Evolutionary conservation across 2,329 filamentous ascomycete genomes (phyloP).

Genomic region (Escovopsis weberi): DNA sequence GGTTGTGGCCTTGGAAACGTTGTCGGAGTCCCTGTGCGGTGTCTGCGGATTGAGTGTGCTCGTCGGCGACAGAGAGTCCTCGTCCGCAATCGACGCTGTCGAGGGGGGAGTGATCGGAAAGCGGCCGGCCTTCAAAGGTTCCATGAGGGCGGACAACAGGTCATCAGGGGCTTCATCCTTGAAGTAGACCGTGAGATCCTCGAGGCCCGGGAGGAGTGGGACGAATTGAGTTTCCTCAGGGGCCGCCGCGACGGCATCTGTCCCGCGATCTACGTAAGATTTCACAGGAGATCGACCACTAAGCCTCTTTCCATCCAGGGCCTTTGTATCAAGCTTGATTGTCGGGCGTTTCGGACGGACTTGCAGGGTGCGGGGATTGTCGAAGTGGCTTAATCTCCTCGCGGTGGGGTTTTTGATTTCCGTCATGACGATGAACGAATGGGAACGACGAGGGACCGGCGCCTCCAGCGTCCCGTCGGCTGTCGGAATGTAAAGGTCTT

Average conservation of each 20-base stretch:
- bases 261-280: constrained; percentile 25
- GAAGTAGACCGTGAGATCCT: constrained; percentile 43
- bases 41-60: constrained; percentile 13
- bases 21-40: constrained; percentile 5
- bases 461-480: constrained; percentile 10
- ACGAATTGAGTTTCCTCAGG: constrained; percentile 16
- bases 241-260: constrained; percentile 18
- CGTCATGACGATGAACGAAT: constrained; percentile 14
- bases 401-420: constrained; percentile 10
- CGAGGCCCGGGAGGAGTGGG: constrained; percentile 35
- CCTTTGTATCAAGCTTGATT: constrained; percentile 16
- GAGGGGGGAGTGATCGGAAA: constrained; percentile 14
- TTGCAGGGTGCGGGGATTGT: constrained; percentile 17
- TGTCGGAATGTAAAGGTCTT: constrained; percentile 17
- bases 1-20: neutral
- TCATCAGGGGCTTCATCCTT: constrained; percentile 27
- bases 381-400: constrained; percentile 12
- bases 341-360: constrained; percentile 15
- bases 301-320: constrained; percentile 14
- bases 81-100: constrained; percentile 9
- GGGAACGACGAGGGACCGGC: constrained; percentile 8
- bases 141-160: constrained; percentile 31
- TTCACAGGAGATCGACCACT: constrained; percentile 14
- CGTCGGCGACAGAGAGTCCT: constrained; percentile 9
- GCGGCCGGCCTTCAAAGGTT: constrained; percentile 23